Evolutionary conservation across 768 basidiomycete species (phyloP).

Genomic region (Calocera cornea): DNA sequence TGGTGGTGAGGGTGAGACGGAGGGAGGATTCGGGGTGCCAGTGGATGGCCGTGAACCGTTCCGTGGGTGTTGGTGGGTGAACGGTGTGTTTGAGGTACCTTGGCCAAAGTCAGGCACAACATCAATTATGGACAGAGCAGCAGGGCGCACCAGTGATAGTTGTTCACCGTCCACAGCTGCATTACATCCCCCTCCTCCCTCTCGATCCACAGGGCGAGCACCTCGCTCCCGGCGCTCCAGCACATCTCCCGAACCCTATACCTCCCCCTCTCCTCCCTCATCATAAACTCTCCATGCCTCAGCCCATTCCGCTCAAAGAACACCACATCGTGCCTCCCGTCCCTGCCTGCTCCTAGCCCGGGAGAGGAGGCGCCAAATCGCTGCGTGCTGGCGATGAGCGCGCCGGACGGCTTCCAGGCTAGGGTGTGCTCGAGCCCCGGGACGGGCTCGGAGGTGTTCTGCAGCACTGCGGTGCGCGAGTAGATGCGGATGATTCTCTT

Average conservation of each 20-base stretch:
- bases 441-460: conserved; percentile 73
- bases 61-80: conserved; percentile 29
- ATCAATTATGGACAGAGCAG: background rate
- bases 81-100: conserved; percentile 94
- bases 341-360: conserved; percentile 45
- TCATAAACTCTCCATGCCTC: conserved; percentile 73
- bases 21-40: conserved; percentile 84
- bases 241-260: conserved; percentile 60
- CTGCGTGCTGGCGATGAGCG: conserved; percentile 69
- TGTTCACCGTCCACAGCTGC: conserved; percentile 87
- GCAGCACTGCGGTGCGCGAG: conserved; percentile 55
- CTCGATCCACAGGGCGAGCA: conserved; percentile 77
- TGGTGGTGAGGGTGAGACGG: conserved; percentile 41
- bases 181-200: conserved; percentile 61
- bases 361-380: conserved; percentile 61
- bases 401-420: conserved; percentile 81
- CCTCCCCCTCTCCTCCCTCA: conserved; percentile 44
- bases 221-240: conserved; percentile 83
- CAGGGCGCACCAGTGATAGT: conserved; percentile 71
- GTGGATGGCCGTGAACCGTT: conserved; percentile 52
- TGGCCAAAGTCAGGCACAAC: background rate
- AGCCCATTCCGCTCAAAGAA: conserved; percentile 95
- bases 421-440: conserved; percentile 67
- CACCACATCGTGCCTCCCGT: conserved; percentile 67
- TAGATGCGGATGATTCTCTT: conserved; percentile 56